Conservation (phyloP, 2,329 filamentous ascomycete species). For the Emmonsiellopsis sp. region DNA sequence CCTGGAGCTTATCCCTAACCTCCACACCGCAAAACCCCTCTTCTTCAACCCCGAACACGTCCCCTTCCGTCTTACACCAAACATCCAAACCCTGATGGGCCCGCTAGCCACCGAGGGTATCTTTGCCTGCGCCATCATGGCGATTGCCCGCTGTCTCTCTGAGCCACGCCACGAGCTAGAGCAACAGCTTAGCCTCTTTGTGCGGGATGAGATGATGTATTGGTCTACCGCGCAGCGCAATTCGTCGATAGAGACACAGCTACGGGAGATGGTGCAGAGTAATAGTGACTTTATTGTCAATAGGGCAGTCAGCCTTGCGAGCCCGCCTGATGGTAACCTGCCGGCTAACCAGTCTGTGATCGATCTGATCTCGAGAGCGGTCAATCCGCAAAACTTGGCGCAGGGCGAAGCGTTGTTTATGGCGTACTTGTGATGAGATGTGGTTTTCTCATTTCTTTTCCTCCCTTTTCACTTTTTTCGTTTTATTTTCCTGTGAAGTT, state of each 20-base stretch:
- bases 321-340: slow-evolving; percentile 64
- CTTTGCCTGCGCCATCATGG: slow-evolving; percentile 91
- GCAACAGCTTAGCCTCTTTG: slow-evolving; percentile 87
- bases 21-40: slow-evolving; percentile 73
- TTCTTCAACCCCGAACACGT: slow-evolving; percentile 95
- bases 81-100: slow-evolving; percentile 91
- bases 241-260: slow-evolving; percentile 55
- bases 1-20: slow-evolving; percentile 82
- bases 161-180: slow-evolving; percentile 78
- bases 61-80: slow-evolving; percentile 93
- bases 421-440: slow-evolving; percentile 65
- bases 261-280: slow-evolving; percentile 69
- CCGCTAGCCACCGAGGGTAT: slow-evolving; percentile 93
- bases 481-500: slow-evolving; percentile 8
- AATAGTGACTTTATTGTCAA: slow-evolving; percentile 92
- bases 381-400: slow-evolving; percentile 81
- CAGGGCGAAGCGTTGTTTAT: slow-evolving; percentile 94
- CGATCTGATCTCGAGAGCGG: slow-evolving; percentile 83
- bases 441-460: slow-evolving; percentile 6
- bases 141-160: slow-evolving; percentile 85
- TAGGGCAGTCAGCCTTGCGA: slow-evolving; percentile 74
- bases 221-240: slow-evolving; percentile 76
- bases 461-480: slow-evolving; percentile 8
- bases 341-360: slow-evolving; percentile 97
- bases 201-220: slow-evolving; percentile 95